These are phyloP conservation scores for Nepenthes gracilis DNA, from an alignment of 148 eudicot species.

Conservation along the genomic window DNA sequence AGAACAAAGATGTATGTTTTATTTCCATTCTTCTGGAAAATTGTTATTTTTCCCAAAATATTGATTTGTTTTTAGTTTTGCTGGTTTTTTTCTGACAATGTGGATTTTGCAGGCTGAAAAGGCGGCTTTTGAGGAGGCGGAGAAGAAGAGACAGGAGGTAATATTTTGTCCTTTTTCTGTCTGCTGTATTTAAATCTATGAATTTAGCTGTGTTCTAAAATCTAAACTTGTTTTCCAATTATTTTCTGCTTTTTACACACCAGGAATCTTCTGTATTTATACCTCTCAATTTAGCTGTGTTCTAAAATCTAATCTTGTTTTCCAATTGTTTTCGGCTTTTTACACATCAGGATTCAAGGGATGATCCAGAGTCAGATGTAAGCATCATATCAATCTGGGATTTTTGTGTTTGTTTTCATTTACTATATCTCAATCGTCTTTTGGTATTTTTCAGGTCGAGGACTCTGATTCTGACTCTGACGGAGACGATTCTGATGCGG, in stretches of 20 bases:
- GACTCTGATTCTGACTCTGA: conserved; percentile 29
- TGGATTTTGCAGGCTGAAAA: conserved; percentile 54
- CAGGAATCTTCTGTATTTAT: no score
- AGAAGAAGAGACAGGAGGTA: conserved; percentile 84
- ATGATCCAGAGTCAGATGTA: conserved; percentile 87
- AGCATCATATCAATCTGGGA: conserved; percentile 11
- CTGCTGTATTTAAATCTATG: neutral
- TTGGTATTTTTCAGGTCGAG: conserved; percentile 35
- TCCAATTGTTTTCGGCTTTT: neutral
- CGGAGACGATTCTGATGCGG: conserved; percentile 20
- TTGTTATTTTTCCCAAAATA: neutral
- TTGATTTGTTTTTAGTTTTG: neutral
- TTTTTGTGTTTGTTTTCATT: neutral
- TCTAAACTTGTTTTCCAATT: neutral
- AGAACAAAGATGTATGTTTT: conserved; percentile 77
- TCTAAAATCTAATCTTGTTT: no score
- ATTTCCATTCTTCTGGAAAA: neutral
- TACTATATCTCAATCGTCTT: neutral
- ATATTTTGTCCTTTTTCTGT: neutral
- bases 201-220: neutral
- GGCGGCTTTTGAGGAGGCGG: conserved; percentile 88
- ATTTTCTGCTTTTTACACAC: neutral
- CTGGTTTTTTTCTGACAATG: conserved; percentile 4
- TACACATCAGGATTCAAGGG: conserved; percentile 17
- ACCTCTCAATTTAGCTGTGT: no score